A percentile compares a stretch with the other conserved stretches of the same genome.
Evolutionary conservation across 202 grass and related monocot species (phyloP).

Genomic region (Zoysia matrella): DNA sequence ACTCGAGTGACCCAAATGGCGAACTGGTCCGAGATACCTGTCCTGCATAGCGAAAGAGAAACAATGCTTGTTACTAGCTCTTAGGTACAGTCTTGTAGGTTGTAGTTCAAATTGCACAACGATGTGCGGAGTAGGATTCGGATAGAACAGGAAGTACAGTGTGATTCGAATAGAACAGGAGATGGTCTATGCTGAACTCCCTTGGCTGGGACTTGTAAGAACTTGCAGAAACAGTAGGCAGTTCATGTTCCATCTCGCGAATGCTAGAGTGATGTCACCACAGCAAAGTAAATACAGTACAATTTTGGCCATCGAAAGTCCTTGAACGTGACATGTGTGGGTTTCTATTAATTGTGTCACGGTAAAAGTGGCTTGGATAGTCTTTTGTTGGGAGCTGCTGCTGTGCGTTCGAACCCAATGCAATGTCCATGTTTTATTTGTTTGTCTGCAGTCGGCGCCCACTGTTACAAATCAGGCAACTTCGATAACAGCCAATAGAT

Average conservation of each 20-base stretch:
- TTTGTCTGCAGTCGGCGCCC: no score
- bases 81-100: not conserved
- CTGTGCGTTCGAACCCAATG: no score
- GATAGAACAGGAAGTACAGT: not conserved
- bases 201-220: not conserved
- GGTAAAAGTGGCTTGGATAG: no score
- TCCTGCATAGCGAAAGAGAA: not conserved
- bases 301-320: not conserved
- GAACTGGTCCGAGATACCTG: not conserved
- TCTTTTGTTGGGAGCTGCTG: no score
- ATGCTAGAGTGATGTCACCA: not conserved
- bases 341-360: no score
- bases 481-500: no score
- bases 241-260: not conserved
- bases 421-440: no score
- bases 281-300: not conserved
- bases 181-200: not conserved
- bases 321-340: no score
- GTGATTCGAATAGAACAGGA: no score
- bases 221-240: not conserved
- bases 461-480: no score
- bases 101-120: not conserved
- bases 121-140: not conserved
- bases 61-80: not conserved
- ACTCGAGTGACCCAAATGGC: not conserved